phyloP scores from a whole-genome alignment of 2,329 filamentous ascomycete species.

The Didymellaceae sp. region DNA sequence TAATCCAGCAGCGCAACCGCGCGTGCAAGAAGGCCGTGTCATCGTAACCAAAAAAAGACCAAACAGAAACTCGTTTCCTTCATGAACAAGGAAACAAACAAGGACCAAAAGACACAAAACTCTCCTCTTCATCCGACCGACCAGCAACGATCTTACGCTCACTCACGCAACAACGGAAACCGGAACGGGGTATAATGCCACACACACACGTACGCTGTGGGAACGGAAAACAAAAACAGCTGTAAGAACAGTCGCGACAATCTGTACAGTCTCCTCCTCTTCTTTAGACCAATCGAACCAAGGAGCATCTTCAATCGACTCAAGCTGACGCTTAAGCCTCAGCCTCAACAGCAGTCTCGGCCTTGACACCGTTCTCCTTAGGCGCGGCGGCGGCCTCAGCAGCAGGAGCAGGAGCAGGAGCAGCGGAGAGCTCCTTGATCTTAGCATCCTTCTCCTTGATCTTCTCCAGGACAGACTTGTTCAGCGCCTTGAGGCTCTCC shows the following conservation, averaged over 20 bases:
- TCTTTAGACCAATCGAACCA: too few species aligned
- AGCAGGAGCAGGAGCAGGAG: slow-evolving; percentile 5
- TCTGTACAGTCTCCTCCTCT: slow-evolving; percentile 10
- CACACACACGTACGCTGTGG: slow-evolving; percentile 4
- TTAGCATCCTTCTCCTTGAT: slow-evolving; percentile 27
- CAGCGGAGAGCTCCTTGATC: slow-evolving; percentile 20
- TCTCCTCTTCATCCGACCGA: too few species aligned
- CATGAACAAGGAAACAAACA: slow-evolving; percentile 2
- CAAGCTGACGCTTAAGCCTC: too few species aligned
- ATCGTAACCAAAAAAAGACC: slow-evolving; percentile 5
- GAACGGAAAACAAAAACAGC: slow-evolving; percentile 4
- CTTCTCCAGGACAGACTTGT: slow-evolving; percentile 24
- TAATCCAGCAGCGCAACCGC: background rate
- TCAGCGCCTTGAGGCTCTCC: slow-evolving; percentile 24
- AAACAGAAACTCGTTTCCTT: too few species aligned
- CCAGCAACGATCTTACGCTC: slow-evolving; percentile 22
- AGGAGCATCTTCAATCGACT: too few species aligned
- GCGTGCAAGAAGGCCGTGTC: slow-evolving; percentile 9
- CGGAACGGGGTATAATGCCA: slow-evolving; percentile 22
- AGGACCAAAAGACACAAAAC: background rate
- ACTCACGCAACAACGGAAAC: slow-evolving; percentile 19
- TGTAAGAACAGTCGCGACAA: slow-evolving; percentile 10
- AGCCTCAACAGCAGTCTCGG: slow-evolving; percentile 12
- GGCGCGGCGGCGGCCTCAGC: slow-evolving; percentile 6
- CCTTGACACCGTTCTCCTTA: slow-evolving; percentile 15